Evolutionary conservation across 1,139 yeast genomes (phyloP).

Genomic region (Williopsis jadinii): DNA sequence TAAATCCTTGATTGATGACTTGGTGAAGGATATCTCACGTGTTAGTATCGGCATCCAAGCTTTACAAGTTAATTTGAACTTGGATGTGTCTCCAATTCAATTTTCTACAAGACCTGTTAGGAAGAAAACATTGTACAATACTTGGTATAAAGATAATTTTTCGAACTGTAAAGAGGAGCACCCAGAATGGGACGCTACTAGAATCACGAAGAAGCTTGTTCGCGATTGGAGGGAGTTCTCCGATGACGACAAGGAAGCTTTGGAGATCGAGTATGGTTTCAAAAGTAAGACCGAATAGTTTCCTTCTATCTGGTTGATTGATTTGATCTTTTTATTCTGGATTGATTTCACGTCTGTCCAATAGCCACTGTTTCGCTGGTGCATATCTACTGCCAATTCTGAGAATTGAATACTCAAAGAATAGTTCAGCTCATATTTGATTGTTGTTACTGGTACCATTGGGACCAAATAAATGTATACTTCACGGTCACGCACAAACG

Average conservation of each 20-base stretch:
- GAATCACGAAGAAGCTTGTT: neutral
- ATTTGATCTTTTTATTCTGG: too few relatives aligned
- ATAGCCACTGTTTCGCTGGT: too few relatives aligned
- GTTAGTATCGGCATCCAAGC: neutral
- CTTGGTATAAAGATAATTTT: neutral
- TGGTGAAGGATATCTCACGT: neutral
- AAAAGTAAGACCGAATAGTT: too few relatives aligned
- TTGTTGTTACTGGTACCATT: too few relatives aligned
- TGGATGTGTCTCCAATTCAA: neutral
- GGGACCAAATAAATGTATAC: too few relatives aligned
- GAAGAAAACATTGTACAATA: neutral
- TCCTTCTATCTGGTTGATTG: too few relatives aligned
- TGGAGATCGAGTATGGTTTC: too few relatives aligned
- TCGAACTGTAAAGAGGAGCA: neutral
- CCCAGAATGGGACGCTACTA: constrained; percentile 15
- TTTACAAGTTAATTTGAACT: neutral
- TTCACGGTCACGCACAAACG: too few relatives aligned
- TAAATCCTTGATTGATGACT: neutral
- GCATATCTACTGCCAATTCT: too few relatives aligned
- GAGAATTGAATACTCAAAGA: too few relatives aligned
- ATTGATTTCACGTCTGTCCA: too few relatives aligned
- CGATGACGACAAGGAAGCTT: neutral
- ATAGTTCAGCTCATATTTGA: too few relatives aligned
- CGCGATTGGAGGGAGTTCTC: neutral
- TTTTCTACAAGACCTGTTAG: neutral